Evolutionary conservation across 208 protist genomes (phyloP).

Genomic region (Leishmania turanica): DNA sequence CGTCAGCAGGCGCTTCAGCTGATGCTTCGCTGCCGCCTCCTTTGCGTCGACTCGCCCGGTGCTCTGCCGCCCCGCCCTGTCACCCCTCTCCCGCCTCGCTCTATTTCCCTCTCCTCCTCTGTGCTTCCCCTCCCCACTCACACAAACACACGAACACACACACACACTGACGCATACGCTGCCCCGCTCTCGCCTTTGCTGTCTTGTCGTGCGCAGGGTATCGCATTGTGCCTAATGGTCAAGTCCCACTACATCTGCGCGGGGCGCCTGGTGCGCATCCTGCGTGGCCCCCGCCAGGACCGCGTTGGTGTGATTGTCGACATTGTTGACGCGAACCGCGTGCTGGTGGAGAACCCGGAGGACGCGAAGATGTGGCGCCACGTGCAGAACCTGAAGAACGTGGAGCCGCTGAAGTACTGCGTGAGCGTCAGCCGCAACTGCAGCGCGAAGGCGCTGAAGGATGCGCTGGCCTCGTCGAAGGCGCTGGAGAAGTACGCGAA

Average conservation of each 20-base stretch:
- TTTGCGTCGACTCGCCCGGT: neutral
- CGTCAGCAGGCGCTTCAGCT: neutral
- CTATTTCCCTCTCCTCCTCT: neutral
- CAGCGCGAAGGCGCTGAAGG: conserved; percentile 80
- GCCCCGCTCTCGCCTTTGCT: neutral
- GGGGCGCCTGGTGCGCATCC: conserved; percentile 64
- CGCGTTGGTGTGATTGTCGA: conserved; percentile 79
- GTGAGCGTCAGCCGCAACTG: conserved; percentile 68
- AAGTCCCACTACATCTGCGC: conserved; percentile 62
- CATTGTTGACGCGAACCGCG: conserved; percentile 90
- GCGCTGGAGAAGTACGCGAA: conserved; percentile 86
- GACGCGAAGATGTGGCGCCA: conserved; percentile 92
- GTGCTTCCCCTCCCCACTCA: neutral
- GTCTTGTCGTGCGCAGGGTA: conserved; percentile 20
- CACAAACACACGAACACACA: too few species aligned
- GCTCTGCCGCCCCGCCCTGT: neutral
- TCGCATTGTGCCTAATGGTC: conserved; percentile 56
- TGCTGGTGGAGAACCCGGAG: conserved; percentile 90
- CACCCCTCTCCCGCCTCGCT: neutral
- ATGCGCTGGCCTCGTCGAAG: conserved; percentile 66
- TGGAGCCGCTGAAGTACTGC: conserved; percentile 84
- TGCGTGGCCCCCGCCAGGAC: conserved; percentile 64
- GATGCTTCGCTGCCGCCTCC: conserved; percentile 1
- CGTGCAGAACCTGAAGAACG: conserved; percentile 90
- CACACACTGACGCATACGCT: conserved; percentile 2